Evolutionary conservation across 148 eudicot genomes (phyloP).

Genomic region (Diospyros kaki): DNA sequence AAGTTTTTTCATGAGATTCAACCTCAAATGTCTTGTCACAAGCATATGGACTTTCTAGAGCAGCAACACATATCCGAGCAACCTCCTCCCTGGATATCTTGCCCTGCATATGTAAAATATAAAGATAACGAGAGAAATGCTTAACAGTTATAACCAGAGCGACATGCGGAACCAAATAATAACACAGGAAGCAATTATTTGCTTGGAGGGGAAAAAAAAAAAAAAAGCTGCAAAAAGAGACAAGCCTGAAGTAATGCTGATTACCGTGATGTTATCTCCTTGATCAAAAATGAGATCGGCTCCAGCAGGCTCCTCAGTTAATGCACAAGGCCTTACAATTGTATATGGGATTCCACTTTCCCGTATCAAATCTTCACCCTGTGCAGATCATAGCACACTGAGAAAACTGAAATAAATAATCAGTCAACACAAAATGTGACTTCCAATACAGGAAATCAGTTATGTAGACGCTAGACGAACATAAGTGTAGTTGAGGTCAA

Average conservation of each 20-base stretch:
- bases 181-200: not conserved
- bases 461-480: not conserved
- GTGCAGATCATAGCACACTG: slow-evolving; percentile 12
- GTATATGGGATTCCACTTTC: slow-evolving; percentile 95
- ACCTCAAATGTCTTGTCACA: slow-evolving; percentile 99
- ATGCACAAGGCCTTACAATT: slow-evolving; percentile 88
- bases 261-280: slow-evolving; percentile 93
- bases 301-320: slow-evolving; percentile 99
- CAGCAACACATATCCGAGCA: slow-evolving; percentile 89
- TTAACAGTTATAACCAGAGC: not conserved
- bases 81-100: slow-evolving; percentile 95
- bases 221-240: too few species aligned
- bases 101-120: slow-evolving; percentile 45
- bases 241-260: not conserved
- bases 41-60: slow-evolving; percentile 76
- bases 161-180: not conserved
- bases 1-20: slow-evolving; percentile 1
- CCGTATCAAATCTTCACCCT: slow-evolving; percentile 93
- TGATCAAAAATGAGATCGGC: slow-evolving; percentile 96
- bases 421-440: not conserved
- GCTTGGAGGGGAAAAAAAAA: too few species aligned
- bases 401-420: slow-evolving; percentile 11
- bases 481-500: not conserved
- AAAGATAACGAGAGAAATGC: not conserved
- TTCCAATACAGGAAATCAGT: not conserved